Base-by-base conservation (phyloP, 2,329 filamentous ascomycete species). In the Penicillium sp. region DNA sequence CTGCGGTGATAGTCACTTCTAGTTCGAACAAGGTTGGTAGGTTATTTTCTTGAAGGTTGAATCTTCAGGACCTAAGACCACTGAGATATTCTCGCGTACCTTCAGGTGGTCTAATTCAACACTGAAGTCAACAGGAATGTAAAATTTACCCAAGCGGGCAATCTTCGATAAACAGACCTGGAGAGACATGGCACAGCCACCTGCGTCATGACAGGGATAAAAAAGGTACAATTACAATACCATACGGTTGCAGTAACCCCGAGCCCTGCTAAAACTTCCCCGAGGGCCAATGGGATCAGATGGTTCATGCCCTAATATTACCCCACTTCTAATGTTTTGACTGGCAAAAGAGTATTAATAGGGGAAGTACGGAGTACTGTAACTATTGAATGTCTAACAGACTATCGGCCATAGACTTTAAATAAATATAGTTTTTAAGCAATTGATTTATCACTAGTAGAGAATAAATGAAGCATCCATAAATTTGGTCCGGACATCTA, bases 141-240 rank as follows among this genome's bases (percentile, higher is more conserved):
- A 27, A 19, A 35, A 40, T 60, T 37, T 35, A 43, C 40, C 27
- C 48, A 50, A 54, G 35, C 21, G 47, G 43, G 15, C 35, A 40
- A 45, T 56, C 38, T 41, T 27, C 19, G 40, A 53, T 35, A 48
- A 54, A 47, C 55, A 55, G 25, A 23, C 19, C 19, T 9, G 13
- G 40, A 42, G 46, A 52, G 29, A 31, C 23, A 56, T 31, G 31
- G 48, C 54, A 61, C 57, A 62, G 63, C 63, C 63, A 66, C 62
- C 46, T 51, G 58, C 61, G 63, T 66, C 63, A 66, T 60, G 19
- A 43, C 37, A 23, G 43, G 27, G 37, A 47, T 27, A 46, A 27
- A 41, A 29, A 35, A 27, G 38, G 31, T 37, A 35, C 35, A 38
- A 15, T 53, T 47, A 48, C 55, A 48, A 41, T 57, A 57, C 50